Evolutionary conservation across 164 flowering plant genomes (phyloP).

Genomic region (Berberis vulgaris): DNA sequence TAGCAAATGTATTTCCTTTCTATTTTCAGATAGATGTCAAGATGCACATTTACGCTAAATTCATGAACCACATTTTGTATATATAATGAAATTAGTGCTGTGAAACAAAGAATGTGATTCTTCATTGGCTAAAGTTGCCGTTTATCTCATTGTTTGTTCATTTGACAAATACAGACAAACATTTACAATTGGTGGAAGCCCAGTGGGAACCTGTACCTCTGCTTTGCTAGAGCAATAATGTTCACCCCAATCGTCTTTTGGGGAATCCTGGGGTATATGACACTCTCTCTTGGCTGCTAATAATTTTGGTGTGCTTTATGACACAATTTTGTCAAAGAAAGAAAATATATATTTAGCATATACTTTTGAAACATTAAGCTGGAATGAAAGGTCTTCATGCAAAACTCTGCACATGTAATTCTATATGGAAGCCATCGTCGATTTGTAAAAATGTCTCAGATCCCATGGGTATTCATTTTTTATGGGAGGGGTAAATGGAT

Average conservation of each 20-base stretch:
- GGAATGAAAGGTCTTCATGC: neutral
- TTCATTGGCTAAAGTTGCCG: neutral
- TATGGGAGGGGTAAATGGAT: too few relatives aligned
- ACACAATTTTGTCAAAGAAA: neutral
- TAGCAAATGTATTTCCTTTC: too few relatives aligned
- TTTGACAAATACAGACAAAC: conserved; percentile 35
- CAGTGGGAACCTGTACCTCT: conserved; percentile 37
- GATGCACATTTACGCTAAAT: too few relatives aligned
- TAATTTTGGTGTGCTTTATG: neutral
- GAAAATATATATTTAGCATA: neutral
- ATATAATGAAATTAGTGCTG: too few relatives aligned
- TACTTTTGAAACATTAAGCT: neutral
- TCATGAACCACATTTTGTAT: too few relatives aligned
- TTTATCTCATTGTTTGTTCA: neutral
- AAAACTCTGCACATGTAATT: neutral
- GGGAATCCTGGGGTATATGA: conserved; percentile 72
- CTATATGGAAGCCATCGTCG: too few relatives aligned
- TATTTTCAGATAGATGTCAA: too few relatives aligned
- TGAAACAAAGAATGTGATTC: too few relatives aligned
- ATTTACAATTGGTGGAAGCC: conserved; percentile 94
- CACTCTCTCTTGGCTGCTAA: neutral
- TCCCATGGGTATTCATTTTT: too few relatives aligned
- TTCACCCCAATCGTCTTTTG: conserved; percentile 79
- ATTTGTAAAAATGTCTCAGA: too few relatives aligned
- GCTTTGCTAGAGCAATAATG: conserved; percentile 58